Evolutionary conservation across 1,139 yeast species (phyloP), one percentile per base, ranked within the genome.

Genomic region (Debaryomyces coudertii): DNA sequence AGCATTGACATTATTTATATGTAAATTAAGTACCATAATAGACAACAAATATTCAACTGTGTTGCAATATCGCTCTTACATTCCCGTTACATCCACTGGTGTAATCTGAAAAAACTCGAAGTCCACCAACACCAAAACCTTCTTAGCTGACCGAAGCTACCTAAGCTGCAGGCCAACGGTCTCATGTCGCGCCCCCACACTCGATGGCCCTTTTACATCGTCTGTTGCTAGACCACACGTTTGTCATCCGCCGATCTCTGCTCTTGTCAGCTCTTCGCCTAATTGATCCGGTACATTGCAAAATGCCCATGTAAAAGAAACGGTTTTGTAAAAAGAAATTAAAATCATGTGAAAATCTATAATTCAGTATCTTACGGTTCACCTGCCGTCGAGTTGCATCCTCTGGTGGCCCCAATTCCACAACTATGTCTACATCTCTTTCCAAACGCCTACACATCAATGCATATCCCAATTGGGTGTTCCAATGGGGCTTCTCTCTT

Each of bases 261-360:
- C 5, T 4, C 5, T 20, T 5, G 22, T 5, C 22, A 4, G 22
- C 5, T 5, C 1, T 29, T 33, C 24, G 24, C 15, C 36, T 33
- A 33, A 20, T 33, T 33, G 36, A 8, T 33, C 36, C 24, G 36
- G 20, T 15, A 18, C 33, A 29, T 33, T 33, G 36, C 36, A 33
- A 33, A 33, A 33, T 7, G 36, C 7, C 36, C 5, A 5, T 18
- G 15, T 2, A 33, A 33, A 33, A 33, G 36, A 33, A 33, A 33
- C 11, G 20, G 33, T 16, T 29, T 29, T 6, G 24, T 8, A 33
- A 18, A 33, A 33, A 33, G 24, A 18, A 33, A 33, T n/a, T n/a
- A 16, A 6, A 8, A 12, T 35, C 38, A 23, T 23, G 38, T 35
- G 38, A 35, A 22, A 14, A 35, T 15, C 38, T 35, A 16, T 9